Evolutionary conservation across 139 green algal genomes (phyloP).

Genomic region (Trebouxia sp.): DNA sequence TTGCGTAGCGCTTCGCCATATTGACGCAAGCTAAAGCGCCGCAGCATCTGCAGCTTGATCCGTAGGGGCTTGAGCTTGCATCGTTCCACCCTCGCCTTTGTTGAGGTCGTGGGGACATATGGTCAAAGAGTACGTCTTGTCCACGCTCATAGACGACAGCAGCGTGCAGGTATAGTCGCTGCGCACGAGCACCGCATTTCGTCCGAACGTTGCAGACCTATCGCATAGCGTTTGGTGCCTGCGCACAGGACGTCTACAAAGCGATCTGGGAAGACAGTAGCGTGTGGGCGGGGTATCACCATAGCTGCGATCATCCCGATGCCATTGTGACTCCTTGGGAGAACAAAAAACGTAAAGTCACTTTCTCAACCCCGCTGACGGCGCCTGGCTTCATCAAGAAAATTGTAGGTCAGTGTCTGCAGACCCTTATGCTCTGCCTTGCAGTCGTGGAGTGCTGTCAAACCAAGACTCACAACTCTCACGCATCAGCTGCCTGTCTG

Average conservation of each 20-base stretch:
- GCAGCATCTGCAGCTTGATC: neutral
- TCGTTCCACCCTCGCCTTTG: too few species aligned
- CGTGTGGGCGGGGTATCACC: conserved; percentile 3
- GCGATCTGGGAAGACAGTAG: conserved; percentile 22
- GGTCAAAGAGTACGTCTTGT: conserved; percentile 3
- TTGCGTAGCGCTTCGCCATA: neutral
- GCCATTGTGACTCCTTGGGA: neutral
- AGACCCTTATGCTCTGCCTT: neutral
- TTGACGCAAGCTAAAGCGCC: neutral
- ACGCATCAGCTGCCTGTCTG: too few species aligned
- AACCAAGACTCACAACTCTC: neutral
- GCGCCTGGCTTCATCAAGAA: conserved; percentile 16
- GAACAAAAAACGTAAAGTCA: neutral
- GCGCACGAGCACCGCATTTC: too few species aligned
- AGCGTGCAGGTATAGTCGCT: neutral
- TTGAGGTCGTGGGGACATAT: too few species aligned
- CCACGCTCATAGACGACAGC: conserved; percentile 4
- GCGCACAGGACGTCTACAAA: neutral
- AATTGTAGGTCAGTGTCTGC: neutral
- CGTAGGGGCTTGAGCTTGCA: too few species aligned
- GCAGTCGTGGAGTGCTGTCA: neutral
- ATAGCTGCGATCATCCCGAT: conserved; percentile 15
- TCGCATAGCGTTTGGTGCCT: too few species aligned
- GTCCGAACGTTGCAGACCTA: too few species aligned
- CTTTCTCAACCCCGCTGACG: conserved; percentile 12